Percentiles rank a stretch among this genome's conserved stretches.
phyloP scores from a whole-genome alignment of 2,329 filamentous ascomycete species.

The Aurifilum marmelostoma region DNA sequence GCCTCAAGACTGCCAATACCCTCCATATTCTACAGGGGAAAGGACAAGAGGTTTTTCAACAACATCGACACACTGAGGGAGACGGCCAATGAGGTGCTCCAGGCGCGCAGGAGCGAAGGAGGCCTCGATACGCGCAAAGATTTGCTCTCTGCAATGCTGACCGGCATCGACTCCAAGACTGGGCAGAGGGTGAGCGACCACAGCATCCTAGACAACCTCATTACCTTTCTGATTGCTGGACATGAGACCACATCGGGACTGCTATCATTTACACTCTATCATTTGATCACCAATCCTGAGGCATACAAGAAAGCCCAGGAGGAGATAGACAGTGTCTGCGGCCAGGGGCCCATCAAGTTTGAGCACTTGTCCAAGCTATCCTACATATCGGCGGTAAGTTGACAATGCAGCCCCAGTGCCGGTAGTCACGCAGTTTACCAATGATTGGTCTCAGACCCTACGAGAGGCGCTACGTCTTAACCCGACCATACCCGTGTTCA shows the following conservation, averaged over 20 bases:
- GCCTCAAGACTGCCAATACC: neutral
- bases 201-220: constrained; percentile 29
- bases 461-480: neutral
- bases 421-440: neutral
- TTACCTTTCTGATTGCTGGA: constrained; percentile 31
- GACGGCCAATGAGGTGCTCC: neutral
- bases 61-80: neutral
- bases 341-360: constrained; percentile 24
- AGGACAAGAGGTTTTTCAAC: neutral
- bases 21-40: neutral
- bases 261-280: constrained; percentile 29
- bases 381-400: constrained; percentile 12
- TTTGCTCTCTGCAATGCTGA: constrained; percentile 29
- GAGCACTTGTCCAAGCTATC: constrained; percentile 29
- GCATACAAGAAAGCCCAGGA: constrained; percentile 28
- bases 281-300: constrained; percentile 30
- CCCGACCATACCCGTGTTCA: neutral
- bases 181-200: constrained; percentile 30
- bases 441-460: neutral
- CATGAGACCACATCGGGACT: constrained; percentile 31
- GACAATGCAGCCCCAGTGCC: neutral
- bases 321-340: constrained; percentile 30
- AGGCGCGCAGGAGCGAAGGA: constrained; percentile 5
- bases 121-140: constrained; percentile 21
- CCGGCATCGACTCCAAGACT: constrained; percentile 28